Conservation (phyloP, 2,329 filamentous ascomycete genomes). For the Fusarium buxicola region DNA sequence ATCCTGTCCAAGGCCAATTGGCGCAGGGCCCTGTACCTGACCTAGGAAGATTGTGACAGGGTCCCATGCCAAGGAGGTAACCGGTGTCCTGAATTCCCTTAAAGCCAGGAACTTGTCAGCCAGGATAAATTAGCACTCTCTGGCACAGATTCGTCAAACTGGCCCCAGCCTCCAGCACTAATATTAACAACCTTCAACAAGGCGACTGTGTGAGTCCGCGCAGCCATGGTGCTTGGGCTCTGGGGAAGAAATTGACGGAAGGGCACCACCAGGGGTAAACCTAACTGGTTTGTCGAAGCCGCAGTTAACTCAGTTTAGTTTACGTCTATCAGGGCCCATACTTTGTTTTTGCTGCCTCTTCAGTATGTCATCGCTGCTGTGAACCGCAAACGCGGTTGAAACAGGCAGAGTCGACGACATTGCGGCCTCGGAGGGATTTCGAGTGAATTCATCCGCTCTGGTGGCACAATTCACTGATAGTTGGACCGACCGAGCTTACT, state of each 20-base stretch:
- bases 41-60: background rate
- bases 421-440: background rate
- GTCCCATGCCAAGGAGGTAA: background rate
- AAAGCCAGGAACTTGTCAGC: conserved; percentile 21
- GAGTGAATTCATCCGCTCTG: background rate
- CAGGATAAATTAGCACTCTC: conserved; percentile 22
- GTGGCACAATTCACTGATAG: background rate
- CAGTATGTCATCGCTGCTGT: background rate
- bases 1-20: background rate
- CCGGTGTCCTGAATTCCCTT: background rate
- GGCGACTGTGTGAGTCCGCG: conserved; percentile 13
- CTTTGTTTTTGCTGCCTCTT: background rate
- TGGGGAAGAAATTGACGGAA: no score
- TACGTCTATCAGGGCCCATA: background rate
- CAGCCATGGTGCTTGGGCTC: no score
- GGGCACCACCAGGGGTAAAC: no score
- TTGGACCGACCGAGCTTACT: background rate
- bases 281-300: no score
- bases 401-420: background rate
- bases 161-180: conserved; percentile 19
- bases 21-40: background rate
- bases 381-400: background rate
- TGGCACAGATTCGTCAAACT: conserved; percentile 20
- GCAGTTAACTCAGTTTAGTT: no score
- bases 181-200: conserved; percentile 14